phyloP scores from a whole-genome alignment of 75 land plant species.

The Picea sitchensis region DNA sequence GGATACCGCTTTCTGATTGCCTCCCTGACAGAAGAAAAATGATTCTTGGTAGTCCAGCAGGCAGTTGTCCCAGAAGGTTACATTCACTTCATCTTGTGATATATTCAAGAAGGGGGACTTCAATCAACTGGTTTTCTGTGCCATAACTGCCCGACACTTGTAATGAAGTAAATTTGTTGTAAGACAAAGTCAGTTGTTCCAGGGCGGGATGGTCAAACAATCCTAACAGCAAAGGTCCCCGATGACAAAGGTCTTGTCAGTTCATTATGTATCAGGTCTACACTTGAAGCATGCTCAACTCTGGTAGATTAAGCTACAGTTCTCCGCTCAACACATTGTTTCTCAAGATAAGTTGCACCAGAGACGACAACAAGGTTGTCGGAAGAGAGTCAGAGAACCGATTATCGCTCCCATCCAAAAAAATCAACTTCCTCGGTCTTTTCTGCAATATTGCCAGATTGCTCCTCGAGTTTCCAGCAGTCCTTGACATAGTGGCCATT shows the following conservation, averaged over 20 bases:
- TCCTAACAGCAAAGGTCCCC: no score
- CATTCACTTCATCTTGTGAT: slow-evolving; percentile 27
- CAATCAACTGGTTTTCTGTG: slow-evolving; percentile 32
- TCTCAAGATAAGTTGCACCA: slow-evolving; percentile 43
- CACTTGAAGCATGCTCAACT: slow-evolving; percentile 25
- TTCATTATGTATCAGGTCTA: slow-evolving; percentile 49
- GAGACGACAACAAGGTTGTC: slow-evolving; percentile 21
- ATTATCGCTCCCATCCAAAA: slow-evolving; percentile 52
- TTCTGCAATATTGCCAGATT: no score
- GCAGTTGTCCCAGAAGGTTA: slow-evolving; percentile 56
- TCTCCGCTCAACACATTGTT: slow-evolving; percentile 31
- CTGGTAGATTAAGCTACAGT: slow-evolving; percentile 13
- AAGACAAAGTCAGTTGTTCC: slow-evolving; percentile 52
- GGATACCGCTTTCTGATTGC: slow-evolving; percentile 33
- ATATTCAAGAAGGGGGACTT: slow-evolving; percentile 24
- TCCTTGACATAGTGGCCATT: no score
- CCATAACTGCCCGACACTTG: slow-evolving; percentile 17
- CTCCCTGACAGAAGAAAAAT: slow-evolving; percentile 57
- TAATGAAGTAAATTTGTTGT: slow-evolving; percentile 34
- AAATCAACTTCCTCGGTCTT: slow-evolving; percentile 15
- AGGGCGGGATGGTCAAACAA: slow-evolving; percentile 49
- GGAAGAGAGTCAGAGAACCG: slow-evolving; percentile 34
- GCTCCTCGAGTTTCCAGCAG: no score
- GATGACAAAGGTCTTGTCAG: slow-evolving; percentile 40
- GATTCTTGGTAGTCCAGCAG: slow-evolving; percentile 40